Evolutionary conservation across 2,329 filamentous ascomycete species (phyloP), one percentile per base, ranked within the genome.

Genomic region (Nigrograna mackinnonii): DNA sequence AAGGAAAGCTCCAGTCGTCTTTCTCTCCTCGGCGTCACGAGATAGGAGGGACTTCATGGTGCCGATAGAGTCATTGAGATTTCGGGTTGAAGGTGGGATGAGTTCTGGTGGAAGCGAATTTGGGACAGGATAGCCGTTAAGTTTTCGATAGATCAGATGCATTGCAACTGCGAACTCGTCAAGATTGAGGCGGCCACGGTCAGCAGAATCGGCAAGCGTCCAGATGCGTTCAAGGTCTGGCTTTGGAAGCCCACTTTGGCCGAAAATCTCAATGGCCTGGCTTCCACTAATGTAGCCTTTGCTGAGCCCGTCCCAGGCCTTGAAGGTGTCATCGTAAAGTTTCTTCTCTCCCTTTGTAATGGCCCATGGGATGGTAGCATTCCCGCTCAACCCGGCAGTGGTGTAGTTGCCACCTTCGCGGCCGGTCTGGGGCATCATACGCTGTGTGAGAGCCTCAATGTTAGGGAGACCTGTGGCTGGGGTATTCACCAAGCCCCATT

Each of bases 321-420:
- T 88, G 77, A 99, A 99, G 22, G 97, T 82, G 46, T 90, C 82
- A 69, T 99, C 94, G 56, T 99, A 99, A 50, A 95, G 87, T 47
- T 88, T 92, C 78, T 99, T 99, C 70, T 99, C 94, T 50, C 96
- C 91, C 68, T 99, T 99, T 4, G 94, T 99, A 46, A 99, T 94
- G 13, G 94, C 91, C 94, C 94, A 99, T 0, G 94, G 94, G 60
- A 99, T 92, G 6, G 90, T 92, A 1, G 94, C 94, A 71, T 95
- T 97, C 39, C 94, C 94, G 50, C 90, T 85, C 7, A 99, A 79
- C 4, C 92, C 92, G 44, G 86, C 83, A 2, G 91, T 92, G 6
- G 89, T 95, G 58, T 88, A 97, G 19, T 87, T 87, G 18, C 84
- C 80, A 18, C 50, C 49, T 69, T 97, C 94, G 24, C 94, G 87